These are phyloP conservation scores for Paxillus involutus DNA, from an alignment of 768 basidiomycete genomes.

Conservation along the genomic window DNA sequence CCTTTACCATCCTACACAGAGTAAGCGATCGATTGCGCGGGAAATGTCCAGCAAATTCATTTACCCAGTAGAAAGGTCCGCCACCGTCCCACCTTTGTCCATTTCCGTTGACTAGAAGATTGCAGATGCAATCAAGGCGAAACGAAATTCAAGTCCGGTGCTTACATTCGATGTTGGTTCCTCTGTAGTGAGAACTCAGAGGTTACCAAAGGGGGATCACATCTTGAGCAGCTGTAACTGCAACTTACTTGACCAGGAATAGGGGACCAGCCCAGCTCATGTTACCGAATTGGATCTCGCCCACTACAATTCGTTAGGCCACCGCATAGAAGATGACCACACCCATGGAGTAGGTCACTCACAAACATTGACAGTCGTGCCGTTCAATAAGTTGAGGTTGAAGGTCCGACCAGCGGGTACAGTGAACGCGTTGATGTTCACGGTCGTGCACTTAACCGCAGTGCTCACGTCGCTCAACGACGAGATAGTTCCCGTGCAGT, in stretches of 20 bases:
- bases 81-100: conserved; percentile 41
- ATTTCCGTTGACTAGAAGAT: conserved; percentile 38
- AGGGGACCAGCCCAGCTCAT: conserved; percentile 50
- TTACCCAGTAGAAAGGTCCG: conserved; percentile 45
- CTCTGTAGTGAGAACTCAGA: conserved; percentile 32
- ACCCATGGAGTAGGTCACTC: conserved; percentile 16
- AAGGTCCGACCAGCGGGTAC: conserved; percentile 56
- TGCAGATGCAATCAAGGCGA: neutral
- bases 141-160: neutral
- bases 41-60: neutral
- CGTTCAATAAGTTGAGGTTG: conserved; percentile 42
- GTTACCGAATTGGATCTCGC: conserved; percentile 54
- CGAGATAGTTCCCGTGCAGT: conserved; percentile 54
- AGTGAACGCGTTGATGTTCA: conserved; percentile 56
- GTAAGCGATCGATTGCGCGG: neutral
- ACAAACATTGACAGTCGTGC: conserved; percentile 62
- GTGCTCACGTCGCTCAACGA: conserved; percentile 49
- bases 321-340: neutral
- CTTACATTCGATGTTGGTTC: conserved; percentile 49
- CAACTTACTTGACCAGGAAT: conserved; percentile 45
- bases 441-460: conserved; percentile 56
- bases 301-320: conserved; percentile 35
- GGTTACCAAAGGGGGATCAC: neutral
- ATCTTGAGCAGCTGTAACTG: neutral
- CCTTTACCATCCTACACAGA: conserved; percentile 28